phyloP scores from a whole-genome alignment of 148 eudicot species.

The Amaranthus cruentus region DNA sequence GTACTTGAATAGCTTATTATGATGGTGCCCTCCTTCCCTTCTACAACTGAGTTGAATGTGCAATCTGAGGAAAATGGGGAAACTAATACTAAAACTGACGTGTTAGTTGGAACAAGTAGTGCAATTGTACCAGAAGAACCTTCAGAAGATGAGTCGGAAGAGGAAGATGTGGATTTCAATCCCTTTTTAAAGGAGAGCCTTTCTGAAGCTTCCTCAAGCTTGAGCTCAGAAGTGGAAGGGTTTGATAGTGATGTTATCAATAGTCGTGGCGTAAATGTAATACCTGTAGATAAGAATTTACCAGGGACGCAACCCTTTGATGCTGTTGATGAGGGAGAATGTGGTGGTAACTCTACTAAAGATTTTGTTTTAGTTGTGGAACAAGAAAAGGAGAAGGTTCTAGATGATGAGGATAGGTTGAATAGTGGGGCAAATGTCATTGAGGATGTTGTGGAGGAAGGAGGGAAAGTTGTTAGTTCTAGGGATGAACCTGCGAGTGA shows the following conservation, averaged over 20 bases:
- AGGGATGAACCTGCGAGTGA: slow-evolving; percentile 22
- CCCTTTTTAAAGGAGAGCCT: slow-evolving; percentile 66
- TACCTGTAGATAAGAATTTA: slow-evolving; percentile 19
- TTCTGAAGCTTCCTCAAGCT: slow-evolving; percentile 75
- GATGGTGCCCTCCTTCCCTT: too few species aligned
- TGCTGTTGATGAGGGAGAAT: slow-evolving; percentile 31
- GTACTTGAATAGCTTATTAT: too few species aligned
- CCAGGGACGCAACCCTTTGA: slow-evolving; percentile 20
- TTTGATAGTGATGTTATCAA: slow-evolving; percentile 59
- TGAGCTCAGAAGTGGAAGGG: slow-evolving; percentile 84
- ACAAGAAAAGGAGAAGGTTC: slow-evolving; percentile 28
- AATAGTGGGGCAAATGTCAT: slow-evolving; percentile 32
- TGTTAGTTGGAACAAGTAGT: neutral
- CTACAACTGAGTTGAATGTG: slow-evolving; percentile 11
- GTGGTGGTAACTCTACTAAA: slow-evolving; percentile 22
- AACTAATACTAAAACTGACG: neutral
- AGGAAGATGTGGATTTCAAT: slow-evolving; percentile 86
- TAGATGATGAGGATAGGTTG: slow-evolving; percentile 32
- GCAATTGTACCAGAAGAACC: slow-evolving; percentile 31
- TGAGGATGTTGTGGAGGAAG: slow-evolving; percentile 31
- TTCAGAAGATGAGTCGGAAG: slow-evolving; percentile 59
- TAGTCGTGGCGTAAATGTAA: slow-evolving; percentile 31
- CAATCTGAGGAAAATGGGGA: slow-evolving; percentile 14
- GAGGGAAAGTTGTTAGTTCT: slow-evolving; percentile 12
- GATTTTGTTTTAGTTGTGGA: slow-evolving; percentile 23